Base-by-base conservation (phyloP, 1,284 basidiomycete genomes). In the Pseudomicrostroma phylloplanum region DNA sequence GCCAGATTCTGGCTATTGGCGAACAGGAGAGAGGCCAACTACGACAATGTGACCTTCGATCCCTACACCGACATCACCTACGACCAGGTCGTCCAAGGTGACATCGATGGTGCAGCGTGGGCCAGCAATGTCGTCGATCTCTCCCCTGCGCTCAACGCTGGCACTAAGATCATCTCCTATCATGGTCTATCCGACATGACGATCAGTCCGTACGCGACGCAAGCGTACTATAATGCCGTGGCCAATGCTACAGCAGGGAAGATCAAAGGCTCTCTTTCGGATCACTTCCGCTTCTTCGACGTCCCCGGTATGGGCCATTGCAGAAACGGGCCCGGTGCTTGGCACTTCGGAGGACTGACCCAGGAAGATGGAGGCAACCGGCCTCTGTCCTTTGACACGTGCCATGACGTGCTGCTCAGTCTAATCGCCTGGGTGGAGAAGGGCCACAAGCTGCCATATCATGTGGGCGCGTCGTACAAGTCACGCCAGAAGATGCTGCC, bases 1-100 rank as follows among this genome's bases (percentile, higher is more conserved):
- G 63, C 76, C 68, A 55, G 74, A 69, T 65, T 68, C 68, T 64
- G 74, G 76, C 43, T 76, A 71, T 36, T 67, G 60, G 21, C 68
- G 64, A n/a, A 70, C 69, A 36, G 65, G 66, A 63, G 41, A 43
- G 41, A 55, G 13, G 30, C 36, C 39, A 53, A 59, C 23, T 58
- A 62, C 54, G 21, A 42, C 36, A n/a, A 30, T 53, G 51, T 19
- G 36, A 21, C 36, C 26, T 63, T 60, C 19, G 57, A 66, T 23
- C 25, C 19, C 7, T 62, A 56, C 58, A 57, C 21, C 23, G 43
- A 62, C 21, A 21, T 66, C 54, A 66, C 71, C 8, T 30, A 55
- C 6, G 68, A 62, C 19, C 58, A 57, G 49, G 49, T 73, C 36
- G 56, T 61, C 46, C 58, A 57, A 23, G 62, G 61, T 2, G 26